These are phyloP conservation scores for Polytrichum formosum DNA, from an alignment of 225 moss, liverwort and hornwort species.

Conservation along the genomic window DNA sequence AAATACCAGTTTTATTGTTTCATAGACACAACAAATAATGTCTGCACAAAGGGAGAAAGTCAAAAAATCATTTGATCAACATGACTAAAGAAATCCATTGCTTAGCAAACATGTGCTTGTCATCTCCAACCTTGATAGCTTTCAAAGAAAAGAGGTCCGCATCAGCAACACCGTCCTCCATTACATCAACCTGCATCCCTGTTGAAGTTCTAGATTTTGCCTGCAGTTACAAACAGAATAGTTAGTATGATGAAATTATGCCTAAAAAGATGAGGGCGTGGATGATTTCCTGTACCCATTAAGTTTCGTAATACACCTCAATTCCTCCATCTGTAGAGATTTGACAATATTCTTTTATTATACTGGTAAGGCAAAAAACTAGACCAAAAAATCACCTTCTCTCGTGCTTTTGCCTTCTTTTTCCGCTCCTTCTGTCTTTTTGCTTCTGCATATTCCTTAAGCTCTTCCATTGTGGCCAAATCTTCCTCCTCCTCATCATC, in stretches of 20 bases:
- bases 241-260: too few relatives aligned
- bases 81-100: too few relatives aligned
- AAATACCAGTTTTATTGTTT: too few relatives aligned
- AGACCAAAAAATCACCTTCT: constrained; percentile 53
- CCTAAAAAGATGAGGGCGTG: too few relatives aligned
- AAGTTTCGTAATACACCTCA: too few relatives aligned
- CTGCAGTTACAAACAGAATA: constrained; percentile 26
- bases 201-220: constrained; percentile 79
- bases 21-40: too few relatives aligned
- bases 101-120: background rate
- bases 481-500: constrained; percentile 75
- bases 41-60: too few relatives aligned
- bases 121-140: constrained; percentile 61
- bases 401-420: constrained; percentile 73
- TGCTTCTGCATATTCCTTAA: constrained; percentile 69
- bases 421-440: constrained; percentile 80
- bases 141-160: constrained; percentile 76
- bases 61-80: too few relatives aligned
- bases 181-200: constrained; percentile 97
- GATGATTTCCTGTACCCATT: too few relatives aligned
- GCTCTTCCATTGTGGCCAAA: constrained; percentile 87
- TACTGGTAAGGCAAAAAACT: too few relatives aligned
- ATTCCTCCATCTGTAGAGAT: too few relatives aligned
- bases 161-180: constrained; percentile 87
- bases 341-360: too few relatives aligned